Percentiles rank a stretch among this genome's conserved stretches.
These are phyloP conservation scores for Coprinopsis cinerea DNA, from an alignment of 768 basidiomycete species.

Conservation along the genomic window DNA sequence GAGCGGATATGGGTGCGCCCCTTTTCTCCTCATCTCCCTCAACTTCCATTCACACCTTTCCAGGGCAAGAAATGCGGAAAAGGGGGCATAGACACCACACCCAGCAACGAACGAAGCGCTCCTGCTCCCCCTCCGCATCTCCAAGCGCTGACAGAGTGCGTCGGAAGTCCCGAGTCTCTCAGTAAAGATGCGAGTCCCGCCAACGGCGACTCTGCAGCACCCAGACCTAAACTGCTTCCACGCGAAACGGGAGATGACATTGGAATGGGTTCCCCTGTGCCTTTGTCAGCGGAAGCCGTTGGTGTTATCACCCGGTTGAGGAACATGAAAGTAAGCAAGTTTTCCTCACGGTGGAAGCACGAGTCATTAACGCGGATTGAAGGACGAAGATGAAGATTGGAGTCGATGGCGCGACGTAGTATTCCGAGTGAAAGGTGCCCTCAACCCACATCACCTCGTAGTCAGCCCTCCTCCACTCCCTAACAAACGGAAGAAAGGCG, in stretches of 20 bases:
- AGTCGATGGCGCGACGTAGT: slow-evolving; percentile 83
- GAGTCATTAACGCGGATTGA: slow-evolving; percentile 5
- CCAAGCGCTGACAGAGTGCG: slow-evolving; percentile 27
- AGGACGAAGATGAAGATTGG: slow-evolving; percentile 89
- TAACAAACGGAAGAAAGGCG: slow-evolving; percentile 56
- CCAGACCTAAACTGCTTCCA: slow-evolving; percentile 48
- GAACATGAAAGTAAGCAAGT: slow-evolving; percentile 67
- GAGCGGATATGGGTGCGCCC: slow-evolving; percentile 64
- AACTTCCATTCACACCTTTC: neutral
- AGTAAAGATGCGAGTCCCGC: neutral
- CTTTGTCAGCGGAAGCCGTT: slow-evolving; percentile 71
- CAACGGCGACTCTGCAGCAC: neutral
- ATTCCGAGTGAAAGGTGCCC: slow-evolving; percentile 65
- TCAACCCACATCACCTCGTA: slow-evolving; percentile 39
- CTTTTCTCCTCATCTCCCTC: slow-evolving; percentile 7
- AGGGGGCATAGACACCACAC: slow-evolving; percentile 74
- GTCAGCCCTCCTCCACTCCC: slow-evolving; percentile 53
- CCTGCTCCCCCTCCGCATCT: slow-evolving; percentile 53
- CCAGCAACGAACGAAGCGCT: slow-evolving; percentile 58
- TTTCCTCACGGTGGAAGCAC: neutral
- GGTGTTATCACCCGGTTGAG: slow-evolving; percentile 72
- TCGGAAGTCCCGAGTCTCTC: slow-evolving; percentile 32
- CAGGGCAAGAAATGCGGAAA: slow-evolving; percentile 71
- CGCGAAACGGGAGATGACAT: slow-evolving; percentile 85
- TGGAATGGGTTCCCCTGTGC: slow-evolving; percentile 82